These are phyloP conservation scores for Ramalina intermedia DNA, from an alignment of 495 filamentous ascomycete species.

Conservation along the genomic window DNA sequence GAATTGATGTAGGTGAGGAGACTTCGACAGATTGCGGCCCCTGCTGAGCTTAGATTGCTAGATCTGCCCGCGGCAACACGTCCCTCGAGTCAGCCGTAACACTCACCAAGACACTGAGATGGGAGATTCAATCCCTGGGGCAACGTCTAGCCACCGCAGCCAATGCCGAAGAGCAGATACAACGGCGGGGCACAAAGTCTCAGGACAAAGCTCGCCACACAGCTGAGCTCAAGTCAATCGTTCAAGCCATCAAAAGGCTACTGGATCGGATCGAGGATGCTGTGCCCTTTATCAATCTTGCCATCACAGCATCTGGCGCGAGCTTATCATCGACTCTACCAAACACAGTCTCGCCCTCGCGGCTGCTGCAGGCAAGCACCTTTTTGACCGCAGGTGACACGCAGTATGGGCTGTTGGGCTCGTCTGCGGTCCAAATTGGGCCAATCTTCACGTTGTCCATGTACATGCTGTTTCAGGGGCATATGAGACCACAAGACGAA, in stretches of 20 bases:
- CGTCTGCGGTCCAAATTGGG: slow-evolving; percentile 64
- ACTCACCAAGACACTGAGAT: slow-evolving; percentile 73
- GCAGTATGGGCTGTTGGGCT: slow-evolving; percentile 54
- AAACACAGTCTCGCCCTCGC: slow-evolving; percentile 74
- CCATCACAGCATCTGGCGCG: slow-evolving; percentile 89
- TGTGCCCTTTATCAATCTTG: slow-evolving; percentile 84
- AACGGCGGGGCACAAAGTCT: slow-evolving; percentile 32
- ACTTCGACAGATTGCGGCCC: slow-evolving; percentile 1
- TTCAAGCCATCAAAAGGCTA: slow-evolving; percentile 60
- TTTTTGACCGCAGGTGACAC: slow-evolving; percentile 81
- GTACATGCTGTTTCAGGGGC: slow-evolving; percentile 91
- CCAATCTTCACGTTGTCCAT: slow-evolving; percentile 77
- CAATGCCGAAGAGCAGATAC: slow-evolving; percentile 45
- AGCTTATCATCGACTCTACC: slow-evolving; percentile 66
- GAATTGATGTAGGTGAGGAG: slow-evolving; percentile 58
- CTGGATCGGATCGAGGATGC: slow-evolving; percentile 77
- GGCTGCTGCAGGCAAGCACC: slow-evolving; percentile 84
- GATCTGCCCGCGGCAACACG: slow-evolving; percentile 86
- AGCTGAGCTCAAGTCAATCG: slow-evolving; percentile 53
- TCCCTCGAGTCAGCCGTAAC: slow-evolving; percentile 79
- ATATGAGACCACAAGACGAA: slow-evolving; percentile 51
- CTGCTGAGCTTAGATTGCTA: slow-evolving; percentile 17
- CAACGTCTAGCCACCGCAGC: slow-evolving; percentile 58
- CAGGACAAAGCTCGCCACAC: slow-evolving; percentile 34
- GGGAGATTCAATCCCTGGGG: slow-evolving; percentile 76